Evolutionary conservation across 1,284 basidiomycete genomes (phyloP).

Genomic region (Ceratobasidium sp.): DNA sequence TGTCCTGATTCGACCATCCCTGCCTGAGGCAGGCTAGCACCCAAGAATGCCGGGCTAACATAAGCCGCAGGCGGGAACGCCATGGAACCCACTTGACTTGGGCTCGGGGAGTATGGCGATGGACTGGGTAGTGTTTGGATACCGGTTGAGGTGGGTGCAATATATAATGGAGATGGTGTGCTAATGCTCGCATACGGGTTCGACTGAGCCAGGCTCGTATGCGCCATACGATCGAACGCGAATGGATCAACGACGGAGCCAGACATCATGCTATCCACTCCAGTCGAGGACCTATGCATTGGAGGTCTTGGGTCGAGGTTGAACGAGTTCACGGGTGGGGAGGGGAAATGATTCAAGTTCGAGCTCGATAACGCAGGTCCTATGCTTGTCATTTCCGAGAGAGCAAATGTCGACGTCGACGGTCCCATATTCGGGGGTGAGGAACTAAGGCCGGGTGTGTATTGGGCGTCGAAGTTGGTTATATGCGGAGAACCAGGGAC

Average conservation of each 20-base stretch:
- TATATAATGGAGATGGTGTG: neutral
- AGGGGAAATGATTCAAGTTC: neutral
- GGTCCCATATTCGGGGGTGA: neutral
- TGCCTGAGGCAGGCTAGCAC: no score
- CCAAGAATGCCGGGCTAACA: no score
- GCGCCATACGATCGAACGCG: neutral
- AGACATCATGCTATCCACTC: neutral
- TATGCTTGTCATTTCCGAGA: no score
- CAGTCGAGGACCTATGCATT: neutral
- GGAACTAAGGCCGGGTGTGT: neutral
- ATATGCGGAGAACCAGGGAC: no score
- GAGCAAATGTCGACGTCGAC: neutral
- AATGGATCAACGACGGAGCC: no score
- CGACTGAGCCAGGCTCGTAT: neutral
- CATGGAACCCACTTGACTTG: no score
- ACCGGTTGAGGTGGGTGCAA: neutral
- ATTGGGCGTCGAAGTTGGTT: neutral
- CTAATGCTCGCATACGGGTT: neutral
- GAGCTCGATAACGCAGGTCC: neutral
- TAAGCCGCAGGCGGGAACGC: no score
- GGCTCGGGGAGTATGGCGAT: neutral
- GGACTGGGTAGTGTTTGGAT: neutral
- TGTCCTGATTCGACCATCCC: no score
- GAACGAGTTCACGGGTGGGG: neutral
- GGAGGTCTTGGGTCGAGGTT: neutral